phyloP scores from a whole-genome alignment of 1,284 basidiomycete genomes.

The Puccinia coronata region DNA sequence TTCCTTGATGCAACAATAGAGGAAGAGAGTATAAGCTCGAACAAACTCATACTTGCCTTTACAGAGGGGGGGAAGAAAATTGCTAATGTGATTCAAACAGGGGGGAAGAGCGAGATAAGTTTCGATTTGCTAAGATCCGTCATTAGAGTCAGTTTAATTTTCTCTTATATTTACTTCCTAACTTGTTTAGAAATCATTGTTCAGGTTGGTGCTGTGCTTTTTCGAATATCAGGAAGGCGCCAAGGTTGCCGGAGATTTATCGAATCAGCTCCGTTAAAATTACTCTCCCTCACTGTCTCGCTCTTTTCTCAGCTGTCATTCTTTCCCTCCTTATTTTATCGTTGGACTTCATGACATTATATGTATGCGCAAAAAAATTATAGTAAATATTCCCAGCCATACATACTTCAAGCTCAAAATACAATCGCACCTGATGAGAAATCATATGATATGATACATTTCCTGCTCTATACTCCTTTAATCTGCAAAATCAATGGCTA shows the following conservation, averaged over 20 bases:
- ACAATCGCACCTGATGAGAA: not conserved
- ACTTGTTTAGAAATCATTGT: not conserved
- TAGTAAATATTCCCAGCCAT: not conserved
- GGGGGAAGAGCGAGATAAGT: constrained; percentile 45
- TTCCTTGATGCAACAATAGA: constrained; percentile 48
- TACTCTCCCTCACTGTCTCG: not conserved
- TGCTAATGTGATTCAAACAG: constrained; percentile 45
- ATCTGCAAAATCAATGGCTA: too few species aligned
- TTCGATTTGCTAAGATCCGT: constrained; percentile 40
- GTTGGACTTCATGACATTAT: not conserved
- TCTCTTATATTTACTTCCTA: not conserved
- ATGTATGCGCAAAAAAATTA: not conserved
- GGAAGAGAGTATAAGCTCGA: constrained; percentile 47
- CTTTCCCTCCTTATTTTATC: too few species aligned
- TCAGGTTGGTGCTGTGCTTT: not conserved
- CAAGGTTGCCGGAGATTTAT: constrained; percentile 31
- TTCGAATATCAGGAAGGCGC: constrained; percentile 30
- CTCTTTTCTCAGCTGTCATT: not conserved
- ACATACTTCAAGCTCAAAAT: not conserved
- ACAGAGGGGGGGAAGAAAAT: constrained; percentile 40
- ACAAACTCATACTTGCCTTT: constrained; percentile 41
- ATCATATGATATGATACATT: not conserved
- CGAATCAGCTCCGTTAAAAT: constrained; percentile 1
- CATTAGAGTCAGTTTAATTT: constrained; percentile 27
- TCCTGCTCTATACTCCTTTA: too few species aligned